These are phyloP conservation scores for Cucurbita moschata DNA, from an alignment of 306 rosid genomes.

Conservation along the genomic window DNA sequence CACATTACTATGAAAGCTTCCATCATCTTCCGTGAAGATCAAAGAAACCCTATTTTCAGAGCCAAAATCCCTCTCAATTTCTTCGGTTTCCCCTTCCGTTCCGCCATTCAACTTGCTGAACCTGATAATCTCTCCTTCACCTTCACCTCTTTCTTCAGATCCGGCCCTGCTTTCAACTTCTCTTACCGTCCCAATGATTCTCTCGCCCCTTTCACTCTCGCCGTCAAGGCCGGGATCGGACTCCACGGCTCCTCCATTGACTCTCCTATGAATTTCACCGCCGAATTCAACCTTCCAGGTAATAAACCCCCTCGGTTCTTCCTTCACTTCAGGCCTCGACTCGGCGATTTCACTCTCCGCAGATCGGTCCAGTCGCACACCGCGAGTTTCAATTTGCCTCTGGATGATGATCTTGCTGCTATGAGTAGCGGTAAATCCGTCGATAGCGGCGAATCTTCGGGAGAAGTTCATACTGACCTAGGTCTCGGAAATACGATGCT, in stretches of 20 bases:
- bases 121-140: background rate
- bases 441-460: background rate
- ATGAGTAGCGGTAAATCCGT: background rate
- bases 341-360: conserved; percentile 4
- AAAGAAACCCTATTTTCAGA: background rate
- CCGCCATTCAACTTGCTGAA: background rate
- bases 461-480: background rate
- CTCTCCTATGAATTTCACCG: background rate
- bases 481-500: background rate
- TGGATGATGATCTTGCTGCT: background rate
- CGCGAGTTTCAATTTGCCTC: background rate
- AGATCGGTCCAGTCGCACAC: background rate
- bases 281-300: background rate
- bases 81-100: background rate
- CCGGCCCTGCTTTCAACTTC: conserved; percentile 1
- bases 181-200: background rate
- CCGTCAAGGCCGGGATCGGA: background rate
- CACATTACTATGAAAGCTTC: background rate
- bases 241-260: background rate
- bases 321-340: background rate
- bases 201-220: background rate
- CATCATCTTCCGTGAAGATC: background rate
- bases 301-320: background rate
- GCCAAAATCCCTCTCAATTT: conserved; percentile 2
- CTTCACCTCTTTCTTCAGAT: background rate